Evolutionary conservation across 2,329 filamentous ascomycete genomes (phyloP), one percentile per base, ranked within the genome.

Genomic region (Fusarium burgessii): DNA sequence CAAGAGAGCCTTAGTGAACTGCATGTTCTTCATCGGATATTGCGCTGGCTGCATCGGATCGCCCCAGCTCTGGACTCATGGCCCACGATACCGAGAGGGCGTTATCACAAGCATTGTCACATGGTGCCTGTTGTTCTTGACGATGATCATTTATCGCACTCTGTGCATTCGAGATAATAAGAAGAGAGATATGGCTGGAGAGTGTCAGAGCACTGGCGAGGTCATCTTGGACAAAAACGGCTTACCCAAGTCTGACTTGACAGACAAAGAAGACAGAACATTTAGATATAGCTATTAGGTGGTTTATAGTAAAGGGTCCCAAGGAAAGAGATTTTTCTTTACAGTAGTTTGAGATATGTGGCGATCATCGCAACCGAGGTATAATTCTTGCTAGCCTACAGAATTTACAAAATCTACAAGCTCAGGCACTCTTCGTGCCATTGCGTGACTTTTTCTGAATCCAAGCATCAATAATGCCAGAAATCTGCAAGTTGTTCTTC

Each of bases 401-500:
- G 27, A 45, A 25, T 13, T 1, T 25, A 12, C 3, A 17, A 29
- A 2, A 25, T 32, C n/a, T 2, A n/a, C n/a, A 7, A 25, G 12
- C 32, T 25, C 12, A 55, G 23, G 9, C 38, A 10, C 13, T n/a
- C 2, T 25, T 11, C 12, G 27, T 55, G 12, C 17, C 17, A 29
- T 32, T 10, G 2, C n/a, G 33, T 9, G 36, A 5, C 14, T 54
- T 50, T 2, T 38, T 58, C n/a, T 58, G 46, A 0, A 41, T 74
- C 73, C 70, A 70, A 5, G 47, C 9, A 17, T 54, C 29, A 1
- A 60, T 56, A 15, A 63, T 13, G 5, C 8, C 51, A n/a, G 72
- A 57, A 42, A 74, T 74, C 8, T 71, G 23, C 12, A 69, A 25
- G 46, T 72, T 69, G 15, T 74, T 74, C 58, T 70, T 68, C 49